A percentile compares a stretch with the other conserved stretches of the same genome.
Conservation (phyloP, 163 green algal species). For the Scenedesmus sp. region DNA sequence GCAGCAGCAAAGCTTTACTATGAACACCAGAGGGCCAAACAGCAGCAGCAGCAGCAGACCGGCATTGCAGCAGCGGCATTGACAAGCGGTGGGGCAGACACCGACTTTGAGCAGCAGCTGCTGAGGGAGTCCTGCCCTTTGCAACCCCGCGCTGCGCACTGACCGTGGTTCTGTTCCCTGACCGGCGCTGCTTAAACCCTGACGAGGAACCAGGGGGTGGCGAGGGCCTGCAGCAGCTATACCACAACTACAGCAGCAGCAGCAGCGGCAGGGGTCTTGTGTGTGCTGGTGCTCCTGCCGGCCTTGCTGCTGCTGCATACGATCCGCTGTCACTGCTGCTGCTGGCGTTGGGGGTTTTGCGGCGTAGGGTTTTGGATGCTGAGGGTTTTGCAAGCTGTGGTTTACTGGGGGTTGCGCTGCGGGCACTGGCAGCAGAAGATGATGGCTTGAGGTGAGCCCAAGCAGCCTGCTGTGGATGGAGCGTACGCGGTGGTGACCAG, state of each 20-base stretch:
- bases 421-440: slow-evolving; percentile 39
- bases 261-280: slow-evolving; percentile 18
- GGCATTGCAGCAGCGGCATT: background rate
- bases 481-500: too few relatives aligned
- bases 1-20: slow-evolving; percentile 39
- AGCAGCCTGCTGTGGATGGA: too few relatives aligned
- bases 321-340: slow-evolving; percentile 46
- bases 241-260: slow-evolving; percentile 16
- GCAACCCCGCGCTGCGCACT: slow-evolving; percentile 34
- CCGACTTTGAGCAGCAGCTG: background rate
- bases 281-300: background rate
- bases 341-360: slow-evolving; percentile 16
- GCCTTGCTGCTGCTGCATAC: slow-evolving; percentile 34
- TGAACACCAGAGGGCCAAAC: background rate
- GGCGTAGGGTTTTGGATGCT: slow-evolving; percentile 3
- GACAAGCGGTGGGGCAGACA: background rate
- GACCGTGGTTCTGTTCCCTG: slow-evolving; percentile 41
- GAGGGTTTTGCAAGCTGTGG: slow-evolving; percentile 44
- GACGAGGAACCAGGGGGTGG: slow-evolving; percentile 22
- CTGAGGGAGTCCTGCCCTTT: background rate
- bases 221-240: background rate
- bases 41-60: slow-evolving; percentile 5
- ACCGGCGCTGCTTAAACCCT: slow-evolving; percentile 29
- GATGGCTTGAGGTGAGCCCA: background rate
- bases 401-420: slow-evolving; percentile 45